These are phyloP conservation scores for Hippophae rhamnoides DNA, from an alignment of 306 rosid genomes.

Conservation along the genomic window DNA sequence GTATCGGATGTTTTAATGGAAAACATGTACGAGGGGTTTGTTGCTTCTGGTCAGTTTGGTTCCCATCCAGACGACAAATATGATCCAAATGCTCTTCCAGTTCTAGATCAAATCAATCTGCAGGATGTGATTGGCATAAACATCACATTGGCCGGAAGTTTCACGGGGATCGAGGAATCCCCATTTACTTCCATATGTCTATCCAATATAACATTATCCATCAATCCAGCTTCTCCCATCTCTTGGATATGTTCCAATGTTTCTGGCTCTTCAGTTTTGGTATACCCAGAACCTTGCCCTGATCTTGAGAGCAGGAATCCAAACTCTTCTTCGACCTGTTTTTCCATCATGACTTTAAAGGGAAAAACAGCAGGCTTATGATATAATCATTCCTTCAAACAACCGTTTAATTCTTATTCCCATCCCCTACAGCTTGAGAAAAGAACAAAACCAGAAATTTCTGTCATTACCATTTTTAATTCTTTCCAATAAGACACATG, in stretches of 20 bases:
- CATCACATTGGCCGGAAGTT: conserved; percentile 69
- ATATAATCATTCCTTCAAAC: conserved; percentile 26
- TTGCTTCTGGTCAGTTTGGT: conserved; percentile 66
- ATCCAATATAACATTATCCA: conserved; percentile 57
- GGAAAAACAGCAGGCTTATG: conserved; percentile 44
- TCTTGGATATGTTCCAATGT: conserved; percentile 78
- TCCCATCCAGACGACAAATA: conserved; percentile 78
- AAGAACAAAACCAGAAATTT: conserved; percentile 5
- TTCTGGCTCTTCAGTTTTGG: conserved; percentile 62
- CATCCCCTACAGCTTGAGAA: conserved; percentile 21
- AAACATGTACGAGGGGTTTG: conserved; percentile 40
- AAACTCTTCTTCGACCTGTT: conserved; percentile 46
- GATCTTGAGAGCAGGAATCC: conserved; percentile 36
- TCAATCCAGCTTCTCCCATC: conserved; percentile 36
- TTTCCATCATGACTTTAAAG: conserved; percentile 29
- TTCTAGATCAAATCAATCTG: conserved; percentile 49
- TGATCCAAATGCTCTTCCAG: conserved; percentile 81
- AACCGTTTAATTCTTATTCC: conserved; percentile 23
- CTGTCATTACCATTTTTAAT: conserved; percentile 39
- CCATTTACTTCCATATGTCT: conserved; percentile 76
- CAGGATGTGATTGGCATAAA: conserved; percentile 54
- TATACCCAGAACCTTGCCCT: conserved; percentile 69
- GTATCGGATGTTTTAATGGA: conserved; percentile 52
- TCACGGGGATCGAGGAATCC: conserved; percentile 67
- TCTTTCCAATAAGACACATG: conserved; percentile 64